Evolutionary conservation across 129 eudicot genomes (phyloP).

Genomic region (Arctium lappa): DNA sequence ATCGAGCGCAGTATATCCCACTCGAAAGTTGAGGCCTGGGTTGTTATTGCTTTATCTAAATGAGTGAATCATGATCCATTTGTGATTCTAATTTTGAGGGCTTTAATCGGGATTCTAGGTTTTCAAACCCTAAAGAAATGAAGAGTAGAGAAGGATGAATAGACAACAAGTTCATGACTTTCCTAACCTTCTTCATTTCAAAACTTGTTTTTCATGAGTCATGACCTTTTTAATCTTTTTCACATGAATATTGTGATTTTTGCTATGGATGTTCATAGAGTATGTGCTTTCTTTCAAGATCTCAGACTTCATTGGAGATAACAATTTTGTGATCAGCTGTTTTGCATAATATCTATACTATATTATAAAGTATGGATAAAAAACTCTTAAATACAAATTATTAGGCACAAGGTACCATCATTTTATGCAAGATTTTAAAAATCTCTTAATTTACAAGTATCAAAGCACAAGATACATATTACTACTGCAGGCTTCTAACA

Average conservation of each 20-base stretch:
- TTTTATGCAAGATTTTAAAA: too few species aligned
- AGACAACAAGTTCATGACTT: conserved; percentile 6
- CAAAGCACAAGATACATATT: too few species aligned
- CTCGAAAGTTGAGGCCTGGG: too few species aligned
- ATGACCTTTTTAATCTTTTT: background rate
- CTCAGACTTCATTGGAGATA: background rate
- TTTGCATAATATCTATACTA: background rate
- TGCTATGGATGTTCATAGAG: background rate
- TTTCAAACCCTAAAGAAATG: background rate
- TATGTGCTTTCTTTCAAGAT: background rate
- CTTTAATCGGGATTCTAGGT: background rate
- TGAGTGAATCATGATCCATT: background rate
- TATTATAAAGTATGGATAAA: too few species aligned
- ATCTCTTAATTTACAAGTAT: too few species aligned
- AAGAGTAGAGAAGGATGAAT: background rate
- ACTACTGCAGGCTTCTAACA: too few species aligned
- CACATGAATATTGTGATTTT: background rate
- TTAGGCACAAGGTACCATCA: too few species aligned
- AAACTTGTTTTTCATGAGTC: background rate
- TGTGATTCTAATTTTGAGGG: background rate
- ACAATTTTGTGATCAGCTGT: background rate
- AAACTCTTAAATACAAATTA: too few species aligned
- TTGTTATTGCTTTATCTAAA: background rate
- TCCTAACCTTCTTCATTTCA: background rate
- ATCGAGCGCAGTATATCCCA: background rate